Conservation (phyloP, 441 rosid genomes). For the Populus hybrid region DNA sequence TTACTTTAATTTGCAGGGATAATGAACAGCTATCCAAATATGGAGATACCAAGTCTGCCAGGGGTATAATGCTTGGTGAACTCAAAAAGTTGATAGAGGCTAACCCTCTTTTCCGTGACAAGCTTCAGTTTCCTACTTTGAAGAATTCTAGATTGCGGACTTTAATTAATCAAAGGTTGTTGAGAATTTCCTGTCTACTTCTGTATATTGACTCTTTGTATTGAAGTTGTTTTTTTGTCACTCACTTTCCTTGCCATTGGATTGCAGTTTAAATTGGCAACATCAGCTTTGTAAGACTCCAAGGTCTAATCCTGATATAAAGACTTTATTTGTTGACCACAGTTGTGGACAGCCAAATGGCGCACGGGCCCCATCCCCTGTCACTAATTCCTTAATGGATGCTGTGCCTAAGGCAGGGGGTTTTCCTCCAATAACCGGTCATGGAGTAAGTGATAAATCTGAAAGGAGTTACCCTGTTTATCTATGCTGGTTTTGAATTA, state of each 20-base stretch:
- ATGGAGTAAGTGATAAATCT: slow-evolving; percentile 56
- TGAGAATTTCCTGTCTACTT: slow-evolving; percentile 11
- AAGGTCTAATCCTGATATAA: slow-evolving; percentile 77
- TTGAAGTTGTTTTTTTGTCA: not conserved
- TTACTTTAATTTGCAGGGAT: slow-evolving; percentile 43
- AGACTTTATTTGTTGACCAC: slow-evolving; percentile 76
- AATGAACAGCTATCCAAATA: slow-evolving; percentile 79
- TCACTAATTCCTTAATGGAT: slow-evolving; percentile 66
- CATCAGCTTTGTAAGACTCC: slow-evolving; percentile 84
- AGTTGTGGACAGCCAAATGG: slow-evolving; percentile 72
- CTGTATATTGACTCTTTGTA: slow-evolving; percentile 6
- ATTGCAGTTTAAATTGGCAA: slow-evolving; percentile 82
- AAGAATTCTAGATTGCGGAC: slow-evolving; percentile 75
- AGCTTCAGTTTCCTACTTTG: slow-evolving; percentile 75
- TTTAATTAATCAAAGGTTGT: slow-evolving; percentile 75
- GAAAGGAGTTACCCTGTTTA: not conserved
- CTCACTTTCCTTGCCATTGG: slow-evolving; percentile 14
- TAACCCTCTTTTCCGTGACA: slow-evolving; percentile 81
- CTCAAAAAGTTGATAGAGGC: slow-evolving; percentile 82
- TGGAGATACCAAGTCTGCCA: slow-evolving; percentile 77
- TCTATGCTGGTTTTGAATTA: slow-evolving; percentile 11
- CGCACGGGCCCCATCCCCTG: slow-evolving; percentile 74
- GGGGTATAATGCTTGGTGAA: slow-evolving; percentile 73
- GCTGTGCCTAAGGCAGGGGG: slow-evolving; percentile 58
- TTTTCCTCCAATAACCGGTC: slow-evolving; percentile 57